A percentile compares a stretch with the other conserved stretches of the same genome.
These are phyloP conservation scores for Lactarius sanguifluus DNA, from an alignment of 768 basidiomycete species.

Conservation along the genomic window DNA sequence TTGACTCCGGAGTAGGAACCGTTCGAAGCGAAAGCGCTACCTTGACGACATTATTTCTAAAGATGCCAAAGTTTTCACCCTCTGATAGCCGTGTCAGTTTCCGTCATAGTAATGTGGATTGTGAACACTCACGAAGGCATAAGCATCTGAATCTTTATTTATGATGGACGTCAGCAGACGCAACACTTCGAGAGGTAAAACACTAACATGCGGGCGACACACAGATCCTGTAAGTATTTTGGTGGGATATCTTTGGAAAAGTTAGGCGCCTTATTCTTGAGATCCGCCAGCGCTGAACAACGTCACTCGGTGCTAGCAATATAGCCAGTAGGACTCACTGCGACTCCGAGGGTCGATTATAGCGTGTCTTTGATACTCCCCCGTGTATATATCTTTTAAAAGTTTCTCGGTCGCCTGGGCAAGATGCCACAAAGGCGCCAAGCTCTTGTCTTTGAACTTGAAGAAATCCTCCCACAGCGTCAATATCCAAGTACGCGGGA, in stretches of 20 bases:
- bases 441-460: conserved; percentile 1
- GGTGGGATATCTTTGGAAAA: conserved; percentile 7
- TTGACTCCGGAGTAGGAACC: not conserved
- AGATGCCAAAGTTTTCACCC: conserved; percentile 9
- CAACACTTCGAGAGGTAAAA: not conserved
- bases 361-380: conserved; percentile 9
- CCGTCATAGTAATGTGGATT: not conserved
- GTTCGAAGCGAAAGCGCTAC: conserved; percentile 2
- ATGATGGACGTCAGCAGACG: not conserved
- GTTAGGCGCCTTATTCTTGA: not conserved
- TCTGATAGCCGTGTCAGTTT: not conserved
- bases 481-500: conserved; percentile 58
- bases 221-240: conserved; percentile 13
- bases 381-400: conserved; percentile 17
- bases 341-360: not conserved
- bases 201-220: conserved; percentile 19
- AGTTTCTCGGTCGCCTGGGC: conserved; percentile 4
- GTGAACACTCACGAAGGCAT: conserved; percentile 14
- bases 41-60: conserved; percentile 4
- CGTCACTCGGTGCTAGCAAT: not conserved
- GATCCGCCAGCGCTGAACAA: not conserved
- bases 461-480: conserved; percentile 26
- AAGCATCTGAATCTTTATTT: conserved; percentile 21
- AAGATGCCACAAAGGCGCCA: not conserved
- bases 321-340: not conserved